Evolutionary conservation across 495 filamentous ascomycete genomes (phyloP).

Genomic region (Penicillium pancosmium): DNA sequence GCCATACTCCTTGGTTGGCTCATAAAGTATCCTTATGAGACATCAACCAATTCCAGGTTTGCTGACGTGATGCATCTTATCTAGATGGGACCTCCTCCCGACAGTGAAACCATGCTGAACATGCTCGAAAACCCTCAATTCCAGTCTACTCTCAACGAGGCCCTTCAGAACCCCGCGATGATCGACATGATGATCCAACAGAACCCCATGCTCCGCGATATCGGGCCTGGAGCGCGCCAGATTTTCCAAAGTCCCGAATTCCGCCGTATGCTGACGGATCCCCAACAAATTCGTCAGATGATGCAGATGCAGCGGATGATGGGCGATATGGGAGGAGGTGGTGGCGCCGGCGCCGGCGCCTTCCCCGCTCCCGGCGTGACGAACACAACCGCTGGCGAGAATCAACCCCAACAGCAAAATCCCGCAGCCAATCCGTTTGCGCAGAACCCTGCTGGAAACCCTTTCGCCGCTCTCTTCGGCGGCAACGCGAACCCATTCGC

Average conservation of each 20-base stretch:
- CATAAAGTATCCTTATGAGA: not conserved
- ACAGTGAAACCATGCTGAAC: constrained; percentile 73
- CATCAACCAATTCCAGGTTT: constrained; percentile 2
- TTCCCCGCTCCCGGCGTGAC: constrained; percentile 92
- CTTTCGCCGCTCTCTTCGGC: constrained; percentile 72
- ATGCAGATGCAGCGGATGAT: constrained; percentile 76
- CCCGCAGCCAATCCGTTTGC: constrained; percentile 43
- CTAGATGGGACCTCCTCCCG: constrained; percentile 89
- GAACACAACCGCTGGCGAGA: constrained; percentile 62
- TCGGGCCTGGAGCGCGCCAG: constrained; percentile 77
- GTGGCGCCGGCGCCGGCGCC: constrained; percentile 35
- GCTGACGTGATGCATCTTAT: constrained; percentile 19
- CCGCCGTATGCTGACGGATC: constrained; percentile 94
- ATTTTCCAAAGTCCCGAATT: constrained; percentile 86
- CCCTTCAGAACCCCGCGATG: constrained; percentile 88
- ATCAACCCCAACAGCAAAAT: constrained; percentile 39
- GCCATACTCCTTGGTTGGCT: not conserved
- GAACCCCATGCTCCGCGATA: constrained; percentile 84
- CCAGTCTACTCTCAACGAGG: constrained; percentile 84
- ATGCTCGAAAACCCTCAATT: constrained; percentile 89
- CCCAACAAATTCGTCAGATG: constrained; percentile 76
- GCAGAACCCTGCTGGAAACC: constrained; percentile 55
- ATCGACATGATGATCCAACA: constrained; percentile 89
- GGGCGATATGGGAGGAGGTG: constrained; percentile 47
- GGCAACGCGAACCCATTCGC: constrained; percentile 40